Evolutionary conservation across 2,329 filamentous ascomycete species (phyloP).

Genomic region (Colletotrichum aenigma): DNA sequence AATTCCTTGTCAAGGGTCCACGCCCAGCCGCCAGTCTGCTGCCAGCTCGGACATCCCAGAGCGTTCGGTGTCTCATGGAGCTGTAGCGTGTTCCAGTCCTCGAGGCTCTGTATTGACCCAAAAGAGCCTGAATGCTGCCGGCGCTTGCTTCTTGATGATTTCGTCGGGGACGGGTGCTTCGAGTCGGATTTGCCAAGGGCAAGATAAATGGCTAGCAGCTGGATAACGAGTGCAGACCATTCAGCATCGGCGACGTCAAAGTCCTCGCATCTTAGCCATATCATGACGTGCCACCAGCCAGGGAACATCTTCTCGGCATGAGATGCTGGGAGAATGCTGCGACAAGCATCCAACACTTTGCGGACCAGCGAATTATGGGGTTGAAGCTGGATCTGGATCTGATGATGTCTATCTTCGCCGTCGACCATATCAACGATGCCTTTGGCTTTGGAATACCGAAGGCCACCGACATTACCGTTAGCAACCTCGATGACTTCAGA

Average conservation of each 20-base stretch:
- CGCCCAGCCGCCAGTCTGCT: constrained; percentile 69
- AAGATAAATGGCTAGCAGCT: constrained; percentile 68
- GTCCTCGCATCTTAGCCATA: constrained; percentile 65
- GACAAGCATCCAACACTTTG: constrained; percentile 65
- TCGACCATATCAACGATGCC: constrained; percentile 73
- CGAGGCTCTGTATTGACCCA: constrained; percentile 37
- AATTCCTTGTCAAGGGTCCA: constrained; percentile 69
- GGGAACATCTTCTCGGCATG: constrained; percentile 66
- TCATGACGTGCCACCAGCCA: constrained; percentile 76
- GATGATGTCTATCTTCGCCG: constrained; percentile 64
- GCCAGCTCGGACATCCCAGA: constrained; percentile 57
- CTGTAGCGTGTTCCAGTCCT: constrained; percentile 55
- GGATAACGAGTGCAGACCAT: constrained; percentile 71
- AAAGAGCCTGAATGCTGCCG: constrained; percentile 39
- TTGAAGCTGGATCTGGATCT: constrained; percentile 70
- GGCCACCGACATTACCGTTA: constrained; percentile 52
- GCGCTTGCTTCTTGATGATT: constrained; percentile 28
- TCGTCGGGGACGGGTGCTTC: constrained; percentile 17
- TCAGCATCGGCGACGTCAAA: constrained; percentile 58
- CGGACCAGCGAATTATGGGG: constrained; percentile 67
- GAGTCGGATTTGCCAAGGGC: constrained; percentile 52
- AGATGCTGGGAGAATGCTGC: constrained; percentile 65
- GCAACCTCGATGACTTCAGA: constrained; percentile 50
- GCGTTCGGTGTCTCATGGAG: constrained; percentile 51
- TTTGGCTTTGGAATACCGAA: constrained; percentile 61